Evolutionary conservation across 495 filamentous ascomycete genomes (phyloP).

Genomic region (Tuber umbilicatum): DNA sequence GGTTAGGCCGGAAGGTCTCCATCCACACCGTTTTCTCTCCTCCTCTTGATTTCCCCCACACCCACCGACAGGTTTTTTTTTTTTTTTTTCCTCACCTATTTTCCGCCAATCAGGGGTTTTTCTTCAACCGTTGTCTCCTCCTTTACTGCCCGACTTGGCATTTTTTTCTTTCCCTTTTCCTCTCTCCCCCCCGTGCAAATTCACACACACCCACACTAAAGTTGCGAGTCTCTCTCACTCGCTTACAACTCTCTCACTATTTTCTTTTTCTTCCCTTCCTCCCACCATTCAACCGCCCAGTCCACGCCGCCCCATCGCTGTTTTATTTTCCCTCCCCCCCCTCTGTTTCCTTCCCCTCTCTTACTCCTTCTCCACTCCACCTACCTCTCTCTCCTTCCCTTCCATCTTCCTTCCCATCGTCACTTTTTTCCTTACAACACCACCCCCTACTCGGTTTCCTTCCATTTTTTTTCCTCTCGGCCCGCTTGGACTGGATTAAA

Average conservation of each 20-base stretch:
- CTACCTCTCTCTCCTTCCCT: conserved; percentile 9
- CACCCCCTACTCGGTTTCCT: conserved; percentile 25
- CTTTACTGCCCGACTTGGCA: background rate
- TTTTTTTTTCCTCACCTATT: background rate
- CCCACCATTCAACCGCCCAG: conserved; percentile 3
- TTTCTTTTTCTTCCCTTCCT: background rate
- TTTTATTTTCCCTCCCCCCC: conserved; percentile 14
- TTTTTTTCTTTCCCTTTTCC: background rate
- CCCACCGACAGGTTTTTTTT: background rate
- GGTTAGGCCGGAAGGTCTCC: background rate
- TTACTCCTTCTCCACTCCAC: conserved; percentile 14
- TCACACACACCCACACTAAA: conserved; percentile 1
- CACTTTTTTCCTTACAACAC: conserved; percentile 25
- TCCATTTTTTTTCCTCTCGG: conserved; percentile 38
- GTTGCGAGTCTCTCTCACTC: conserved; percentile 1
- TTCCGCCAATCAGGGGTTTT: background rate
- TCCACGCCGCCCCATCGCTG: conserved; percentile 2
- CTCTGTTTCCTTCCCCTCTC: conserved; percentile 31
- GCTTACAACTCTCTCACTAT: background rate
- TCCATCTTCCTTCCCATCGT: conserved; percentile 20
- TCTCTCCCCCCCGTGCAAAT: background rate
- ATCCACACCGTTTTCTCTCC: background rate
- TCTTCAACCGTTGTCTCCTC: background rate
- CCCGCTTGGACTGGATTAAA: conserved; percentile 37
- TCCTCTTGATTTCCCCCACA: background rate